Evolutionary conservation across 495 filamentous ascomycete species (phyloP), one percentile per base, ranked within the genome.

Genomic region (Friedmanniomyces endolithicus): DNA sequence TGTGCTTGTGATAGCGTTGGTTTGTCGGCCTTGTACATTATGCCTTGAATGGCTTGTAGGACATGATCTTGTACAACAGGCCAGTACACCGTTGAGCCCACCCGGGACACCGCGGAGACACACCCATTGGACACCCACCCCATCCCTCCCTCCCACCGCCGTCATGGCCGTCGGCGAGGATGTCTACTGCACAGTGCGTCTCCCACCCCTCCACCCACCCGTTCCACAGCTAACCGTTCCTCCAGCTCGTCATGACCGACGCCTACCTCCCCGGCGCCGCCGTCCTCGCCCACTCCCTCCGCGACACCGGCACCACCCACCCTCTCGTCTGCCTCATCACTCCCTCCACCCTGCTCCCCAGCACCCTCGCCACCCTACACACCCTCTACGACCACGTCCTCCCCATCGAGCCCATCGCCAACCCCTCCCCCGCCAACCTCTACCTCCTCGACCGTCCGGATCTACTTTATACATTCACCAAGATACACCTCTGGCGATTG

Each of bases 401-500:
- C 59, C 84, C 89, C 41, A 88, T 96, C 50, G 73, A 81, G 35
- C 80, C 80, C 35, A 81, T 95, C 56, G 76, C 76, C 50, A 97
- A 88, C 65, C 75, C 76, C 43, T 77, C 78, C 17, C 86, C 87
- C 0, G 82, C 82, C 41, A 96, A 95, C 63, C 79, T 99, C 46
- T 83, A 81, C 70, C 78, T 95, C 33, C 95, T 99, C 89, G 80
- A 87, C 63, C 87, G 92, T 31, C 79, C 81, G 48, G 94, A 99
- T 64, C 77, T 99, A 19, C 80, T 86, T 61, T 85, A 88, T 17
- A 85, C 90, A 52, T 96, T 95, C 66, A 97, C 92, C 52, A 99
- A 99, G 74, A 88, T 99, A 67, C 82, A 85, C 55, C 75, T 99
- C 16, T 99, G 94, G 94, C 85, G 83, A 50, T 84, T 88, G 70